phyloP scores from a whole-genome alignment of 495 filamentous ascomycete species.

The Aspergillus baeticus region DNA sequence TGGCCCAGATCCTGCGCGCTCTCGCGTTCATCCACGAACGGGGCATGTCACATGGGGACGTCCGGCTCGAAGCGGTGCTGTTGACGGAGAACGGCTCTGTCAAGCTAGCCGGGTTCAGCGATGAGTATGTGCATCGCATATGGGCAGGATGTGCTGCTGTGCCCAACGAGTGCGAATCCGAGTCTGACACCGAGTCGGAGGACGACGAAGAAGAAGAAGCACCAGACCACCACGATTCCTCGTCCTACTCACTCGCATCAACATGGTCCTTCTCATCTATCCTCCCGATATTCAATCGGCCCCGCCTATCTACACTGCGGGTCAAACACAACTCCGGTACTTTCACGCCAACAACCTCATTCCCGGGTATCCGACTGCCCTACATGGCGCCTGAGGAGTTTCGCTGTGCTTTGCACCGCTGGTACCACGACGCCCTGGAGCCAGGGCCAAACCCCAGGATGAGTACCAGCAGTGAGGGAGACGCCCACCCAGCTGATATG shows the following conservation, averaged over 20 bases:
- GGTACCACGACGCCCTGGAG: background rate
- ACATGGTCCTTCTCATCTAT: too few relatives aligned
- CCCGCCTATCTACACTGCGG: too few relatives aligned
- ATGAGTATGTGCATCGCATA: background rate
- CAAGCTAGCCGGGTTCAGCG: slow-evolving; percentile 1
- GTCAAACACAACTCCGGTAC: too few relatives aligned
- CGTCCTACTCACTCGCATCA: too few relatives aligned
- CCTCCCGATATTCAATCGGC: too few relatives aligned
- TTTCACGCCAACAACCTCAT: too few relatives aligned
- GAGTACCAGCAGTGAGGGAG: slow-evolving; percentile 19
- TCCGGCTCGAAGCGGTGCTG: slow-evolving; percentile 61
- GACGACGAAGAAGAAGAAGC: too few relatives aligned
- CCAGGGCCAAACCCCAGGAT: background rate
- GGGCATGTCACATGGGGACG: slow-evolving; percentile 54
- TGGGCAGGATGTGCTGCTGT: background rate
- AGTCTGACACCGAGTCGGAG: too few relatives aligned
- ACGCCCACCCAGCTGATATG: slow-evolving; percentile 17
- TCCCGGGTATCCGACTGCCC: too few relatives aligned
- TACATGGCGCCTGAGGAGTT: too few relatives aligned
- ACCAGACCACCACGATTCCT: too few relatives aligned
- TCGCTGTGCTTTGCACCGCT: background rate
- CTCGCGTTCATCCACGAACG: slow-evolving; percentile 52
- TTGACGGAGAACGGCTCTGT: background rate
- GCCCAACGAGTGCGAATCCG: background rate
- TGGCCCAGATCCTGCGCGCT: slow-evolving; percentile 54